Conservation (phyloP, 2,329 filamentous ascomycete species). For the Samsoniella hepiali region DNA sequence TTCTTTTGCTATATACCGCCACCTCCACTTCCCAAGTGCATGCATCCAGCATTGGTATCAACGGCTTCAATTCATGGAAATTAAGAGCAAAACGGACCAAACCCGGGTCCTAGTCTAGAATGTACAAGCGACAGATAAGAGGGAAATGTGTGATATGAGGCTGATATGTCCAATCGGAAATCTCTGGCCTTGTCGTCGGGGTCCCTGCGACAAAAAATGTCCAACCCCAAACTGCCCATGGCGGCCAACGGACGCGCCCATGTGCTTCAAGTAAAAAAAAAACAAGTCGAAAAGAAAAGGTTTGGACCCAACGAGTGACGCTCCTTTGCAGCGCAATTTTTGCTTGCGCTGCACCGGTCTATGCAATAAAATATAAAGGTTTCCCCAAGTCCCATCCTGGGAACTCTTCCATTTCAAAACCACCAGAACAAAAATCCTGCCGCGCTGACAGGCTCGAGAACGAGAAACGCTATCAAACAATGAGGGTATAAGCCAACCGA, state of each 20-base stretch:
- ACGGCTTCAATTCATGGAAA: constrained; percentile 17
- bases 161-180: constrained; percentile 33
- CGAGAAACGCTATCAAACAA: constrained; percentile 18
- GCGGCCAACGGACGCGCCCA: neutral
- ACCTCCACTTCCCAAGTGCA: constrained; percentile 26
- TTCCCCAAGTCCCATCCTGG: neutral
- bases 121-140: constrained; percentile 30
- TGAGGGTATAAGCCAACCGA: constrained; percentile 21
- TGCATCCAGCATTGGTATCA: constrained; percentile 33
- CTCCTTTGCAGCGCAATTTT: constrained; percentile 20
- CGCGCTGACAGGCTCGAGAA: constrained; percentile 15
- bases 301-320: constrained; percentile 21
- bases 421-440: constrained; percentile 4
- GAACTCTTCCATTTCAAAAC: constrained; percentile 1
- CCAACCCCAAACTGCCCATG: neutral
- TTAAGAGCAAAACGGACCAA: constrained; percentile 27
- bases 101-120: constrained; percentile 34
- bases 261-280: constrained; percentile 1
- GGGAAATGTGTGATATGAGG: constrained; percentile 29
- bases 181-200: constrained; percentile 25
- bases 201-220: neutral
- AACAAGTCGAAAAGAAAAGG: constrained; percentile 2
- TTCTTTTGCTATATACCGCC: neutral
- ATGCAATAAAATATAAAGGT: constrained; percentile 15
- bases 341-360: constrained; percentile 19